Evolutionary conservation across 805 yeast species (phyloP).

Genomic region (Saccharomycopsis microspora): DNA sequence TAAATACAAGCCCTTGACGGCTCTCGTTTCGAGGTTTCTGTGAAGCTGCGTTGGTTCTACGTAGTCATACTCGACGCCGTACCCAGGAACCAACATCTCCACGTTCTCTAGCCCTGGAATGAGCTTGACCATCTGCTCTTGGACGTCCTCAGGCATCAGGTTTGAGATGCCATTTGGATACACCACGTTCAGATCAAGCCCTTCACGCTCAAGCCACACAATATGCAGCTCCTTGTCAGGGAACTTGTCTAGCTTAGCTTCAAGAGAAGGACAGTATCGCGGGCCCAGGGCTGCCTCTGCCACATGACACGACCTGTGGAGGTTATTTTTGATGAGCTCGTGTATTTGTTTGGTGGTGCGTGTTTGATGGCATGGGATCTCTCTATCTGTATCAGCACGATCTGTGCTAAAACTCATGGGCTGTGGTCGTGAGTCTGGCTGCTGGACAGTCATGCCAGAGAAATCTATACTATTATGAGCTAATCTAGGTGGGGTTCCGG

Average conservation of each 20-base stretch:
- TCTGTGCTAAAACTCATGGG: slow-evolving; percentile 87
- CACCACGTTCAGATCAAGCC: slow-evolving; percentile 72
- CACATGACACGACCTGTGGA: slow-evolving; percentile 81
- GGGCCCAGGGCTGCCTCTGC: slow-evolving; percentile 94
- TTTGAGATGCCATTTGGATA: slow-evolving; percentile 96
- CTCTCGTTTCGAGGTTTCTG: slow-evolving; percentile 70
- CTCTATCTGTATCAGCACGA: slow-evolving; percentile 40
- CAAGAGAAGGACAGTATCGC: slow-evolving; percentile 93
- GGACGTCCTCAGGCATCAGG: slow-evolving; percentile 94
- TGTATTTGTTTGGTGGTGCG: slow-evolving; percentile 69
- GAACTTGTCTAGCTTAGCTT: slow-evolving; percentile 75
- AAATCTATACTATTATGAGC: slow-evolving; percentile 65
- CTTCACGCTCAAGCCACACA: slow-evolving; percentile 97
- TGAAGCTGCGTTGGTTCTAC: slow-evolving; percentile 85
- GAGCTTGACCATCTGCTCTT: slow-evolving; percentile 56
- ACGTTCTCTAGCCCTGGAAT: slow-evolving; percentile 87
- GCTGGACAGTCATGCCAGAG: slow-evolving; percentile 48
- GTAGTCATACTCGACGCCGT: slow-evolving; percentile 98
- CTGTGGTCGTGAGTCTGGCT: slow-evolving; percentile 73
- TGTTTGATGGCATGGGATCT: slow-evolving; percentile 67
- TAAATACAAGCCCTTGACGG: slow-evolving; percentile 63
- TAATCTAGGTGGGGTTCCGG: slow-evolving; percentile 95
- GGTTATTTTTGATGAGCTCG: slow-evolving; percentile 51
- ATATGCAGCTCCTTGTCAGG: slow-evolving; percentile 65
- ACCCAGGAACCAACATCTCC: slow-evolving; percentile 87